These are phyloP conservation scores for Cylindrotheca closterium DNA, from an alignment of 108 stramenopile genomes.

Conservation along the genomic window DNA sequence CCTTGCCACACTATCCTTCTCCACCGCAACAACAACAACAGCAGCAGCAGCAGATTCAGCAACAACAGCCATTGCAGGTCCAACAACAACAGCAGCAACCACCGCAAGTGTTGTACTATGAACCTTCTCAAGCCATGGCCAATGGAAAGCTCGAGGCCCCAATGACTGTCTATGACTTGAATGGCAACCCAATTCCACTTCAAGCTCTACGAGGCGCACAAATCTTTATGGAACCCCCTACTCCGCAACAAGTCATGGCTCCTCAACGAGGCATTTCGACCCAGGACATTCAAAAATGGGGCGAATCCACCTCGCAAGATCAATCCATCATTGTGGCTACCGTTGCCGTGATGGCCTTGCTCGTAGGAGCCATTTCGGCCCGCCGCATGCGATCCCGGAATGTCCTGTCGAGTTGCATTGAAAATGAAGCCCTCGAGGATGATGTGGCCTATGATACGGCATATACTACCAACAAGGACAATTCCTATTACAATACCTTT, in stretches of 20 bases:
- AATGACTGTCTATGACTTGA: slow-evolving; percentile 31
- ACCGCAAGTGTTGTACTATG: slow-evolving; percentile 30
- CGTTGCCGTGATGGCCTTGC: slow-evolving; percentile 81
- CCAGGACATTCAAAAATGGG: slow-evolving; percentile 18
- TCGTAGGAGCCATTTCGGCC: slow-evolving; percentile 73
- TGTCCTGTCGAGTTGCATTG: slow-evolving; percentile 65
- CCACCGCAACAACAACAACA: neutral
- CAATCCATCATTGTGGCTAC: slow-evolving; percentile 75
- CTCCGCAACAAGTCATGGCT: neutral
- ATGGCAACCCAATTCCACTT: slow-evolving; percentile 33
- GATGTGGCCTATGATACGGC: slow-evolving; percentile 57
- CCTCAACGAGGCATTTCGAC: neutral
- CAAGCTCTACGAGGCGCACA: slow-evolving; percentile 15
- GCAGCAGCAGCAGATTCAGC: slow-evolving; percentile 4
- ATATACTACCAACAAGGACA: slow-evolving; percentile 33
- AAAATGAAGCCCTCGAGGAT: slow-evolving; percentile 74
- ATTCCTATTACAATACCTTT: slow-evolving; percentile 52
- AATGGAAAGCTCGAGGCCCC: slow-evolving; percentile 33
- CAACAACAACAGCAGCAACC: slow-evolving; percentile 9
- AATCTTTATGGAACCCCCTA: slow-evolving; percentile 32
- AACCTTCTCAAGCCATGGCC: slow-evolving; percentile 22
- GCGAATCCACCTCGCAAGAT: slow-evolving; percentile 34
- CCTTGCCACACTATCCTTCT: neutral
- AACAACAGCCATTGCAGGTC: neutral
- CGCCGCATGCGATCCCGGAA: slow-evolving; percentile 49